phyloP scores from a whole-genome alignment of 139 green algal genomes.

The Picochlorum sp. region DNA sequence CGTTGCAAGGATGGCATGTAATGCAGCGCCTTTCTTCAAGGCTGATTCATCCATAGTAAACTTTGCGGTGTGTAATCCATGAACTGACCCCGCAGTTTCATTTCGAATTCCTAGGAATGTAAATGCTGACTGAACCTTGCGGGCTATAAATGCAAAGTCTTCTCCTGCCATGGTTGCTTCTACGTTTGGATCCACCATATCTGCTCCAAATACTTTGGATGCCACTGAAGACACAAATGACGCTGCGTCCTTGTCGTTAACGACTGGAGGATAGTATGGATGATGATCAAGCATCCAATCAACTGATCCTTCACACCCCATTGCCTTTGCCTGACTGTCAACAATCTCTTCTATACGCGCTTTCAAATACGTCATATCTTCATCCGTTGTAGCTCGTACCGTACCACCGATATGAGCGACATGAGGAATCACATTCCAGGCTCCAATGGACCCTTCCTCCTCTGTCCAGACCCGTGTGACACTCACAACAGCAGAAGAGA shows the following conservation, averaged over 20 bases:
- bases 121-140: slow-evolving; percentile 48
- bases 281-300: slow-evolving; percentile 51
- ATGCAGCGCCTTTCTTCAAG: slow-evolving; percentile 56
- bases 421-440: slow-evolving; percentile 82
- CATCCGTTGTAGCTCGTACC: slow-evolving; percentile 42
- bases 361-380: slow-evolving; percentile 25
- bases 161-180: slow-evolving; percentile 63
- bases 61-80: slow-evolving; percentile 58
- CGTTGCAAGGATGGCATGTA: slow-evolving; percentile 59
- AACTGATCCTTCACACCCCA: slow-evolving; percentile 58
- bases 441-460: slow-evolving; percentile 24
- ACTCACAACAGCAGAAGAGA: slow-evolving; percentile 72
- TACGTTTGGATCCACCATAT: slow-evolving; percentile 17
- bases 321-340: slow-evolving; percentile 27
- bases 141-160: slow-evolving; percentile 75
- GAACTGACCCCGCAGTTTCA: slow-evolving; percentile 46
- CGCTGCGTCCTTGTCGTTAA: slow-evolving; percentile 56
- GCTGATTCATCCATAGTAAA: slow-evolving; percentile 72
- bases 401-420: slow-evolving; percentile 56
- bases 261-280: slow-evolving; percentile 67
- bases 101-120: slow-evolving; percentile 77
- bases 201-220: slow-evolving; percentile 21
- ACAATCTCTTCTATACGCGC: slow-evolving; percentile 42
- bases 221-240: slow-evolving; percentile 53
- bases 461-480: slow-evolving; percentile 62